These are phyloP conservation scores for Polyporus tsugae DNA, from an alignment of 1,284 basidiomycete genomes.

Conservation along the genomic window DNA sequence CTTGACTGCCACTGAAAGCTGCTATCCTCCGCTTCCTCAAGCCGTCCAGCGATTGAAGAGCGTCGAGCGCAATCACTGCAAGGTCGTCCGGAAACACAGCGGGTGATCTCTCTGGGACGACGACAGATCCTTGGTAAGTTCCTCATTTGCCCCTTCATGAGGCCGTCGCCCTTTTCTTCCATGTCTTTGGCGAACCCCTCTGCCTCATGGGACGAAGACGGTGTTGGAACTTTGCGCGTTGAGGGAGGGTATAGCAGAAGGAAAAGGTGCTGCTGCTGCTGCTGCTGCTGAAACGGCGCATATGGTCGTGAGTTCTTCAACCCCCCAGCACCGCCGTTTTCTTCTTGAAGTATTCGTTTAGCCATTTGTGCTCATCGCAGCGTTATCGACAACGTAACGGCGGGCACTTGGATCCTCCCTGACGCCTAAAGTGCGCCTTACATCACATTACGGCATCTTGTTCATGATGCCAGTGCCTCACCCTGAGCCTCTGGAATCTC, in stretches of 20 bases:
- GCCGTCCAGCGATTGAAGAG: neutral
- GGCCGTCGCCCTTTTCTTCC: neutral
- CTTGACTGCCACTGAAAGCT: neutral
- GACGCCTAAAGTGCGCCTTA: neutral
- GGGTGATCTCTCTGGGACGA: neutral
- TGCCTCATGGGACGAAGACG: neutral
- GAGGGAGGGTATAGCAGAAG: neutral
- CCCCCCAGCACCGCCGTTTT: neutral
- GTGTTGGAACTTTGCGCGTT: neutral
- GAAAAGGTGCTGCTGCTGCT: neutral
- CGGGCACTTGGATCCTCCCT: neutral
- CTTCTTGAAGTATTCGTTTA: neutral
- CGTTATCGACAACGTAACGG: neutral
- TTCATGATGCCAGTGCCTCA: neutral
- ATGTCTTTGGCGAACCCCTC: neutral
- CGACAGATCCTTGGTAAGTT: conserved; percentile 1
- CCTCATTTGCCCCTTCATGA: neutral
- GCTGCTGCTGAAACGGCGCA: neutral
- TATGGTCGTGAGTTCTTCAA: neutral
- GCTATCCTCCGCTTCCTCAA: neutral
- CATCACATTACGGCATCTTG: neutral
- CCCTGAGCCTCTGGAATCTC: neutral
- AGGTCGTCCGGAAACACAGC: neutral
- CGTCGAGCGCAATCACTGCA: neutral
- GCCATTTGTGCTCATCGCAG: neutral